phyloP scores from a whole-genome alignment of 2,329 filamentous ascomycete species.

The Chrysosphaeria jannelii region DNA sequence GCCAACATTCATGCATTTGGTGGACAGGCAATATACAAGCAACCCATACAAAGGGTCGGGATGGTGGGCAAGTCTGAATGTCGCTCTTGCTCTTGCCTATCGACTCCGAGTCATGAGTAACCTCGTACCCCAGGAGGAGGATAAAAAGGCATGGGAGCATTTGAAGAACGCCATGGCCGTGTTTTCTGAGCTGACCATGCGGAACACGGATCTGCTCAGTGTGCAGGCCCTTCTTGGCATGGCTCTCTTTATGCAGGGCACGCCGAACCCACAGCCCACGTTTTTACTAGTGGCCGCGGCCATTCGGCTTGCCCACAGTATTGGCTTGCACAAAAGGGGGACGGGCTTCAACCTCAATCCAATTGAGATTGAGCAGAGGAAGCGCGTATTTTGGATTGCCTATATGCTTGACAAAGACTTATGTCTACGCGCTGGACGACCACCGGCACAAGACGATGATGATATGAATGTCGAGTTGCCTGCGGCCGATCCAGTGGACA shows the following conservation, averaged over 20 bases:
- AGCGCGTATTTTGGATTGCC: conserved; percentile 33
- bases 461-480: conserved; percentile 90
- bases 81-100: conserved; percentile 77
- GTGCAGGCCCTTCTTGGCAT: conserved; percentile 86
- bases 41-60: conserved; percentile 86
- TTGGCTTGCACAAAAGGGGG: conserved; percentile 80
- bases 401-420: conserved; percentile 35
- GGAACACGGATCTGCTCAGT: conserved; percentile 80
- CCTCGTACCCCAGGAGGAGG: conserved; percentile 65
- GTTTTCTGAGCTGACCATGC: conserved; percentile 75
- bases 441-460: conserved; percentile 30
- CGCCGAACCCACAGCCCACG: conserved; percentile 81
- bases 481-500: conserved; percentile 67
- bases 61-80: conserved; percentile 95
- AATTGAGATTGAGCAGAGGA: conserved; percentile 72
- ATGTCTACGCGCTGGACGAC: conserved; percentile 25
- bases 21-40: conserved; percentile 73
- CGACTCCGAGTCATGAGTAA: conserved; percentile 88
- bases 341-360: conserved; percentile 81
- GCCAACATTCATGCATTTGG: conserved; percentile 91
- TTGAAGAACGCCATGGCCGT: conserved; percentile 92
- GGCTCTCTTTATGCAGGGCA: conserved; percentile 83
- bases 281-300: conserved; percentile 79
- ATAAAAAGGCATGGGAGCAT: conserved; percentile 82
- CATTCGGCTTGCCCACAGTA: conserved; percentile 71